Evolutionary conservation across 257 asterid genomes (phyloP), one percentile per base, ranked within the genome.

Genomic region (Rubia yunnanensis): DNA sequence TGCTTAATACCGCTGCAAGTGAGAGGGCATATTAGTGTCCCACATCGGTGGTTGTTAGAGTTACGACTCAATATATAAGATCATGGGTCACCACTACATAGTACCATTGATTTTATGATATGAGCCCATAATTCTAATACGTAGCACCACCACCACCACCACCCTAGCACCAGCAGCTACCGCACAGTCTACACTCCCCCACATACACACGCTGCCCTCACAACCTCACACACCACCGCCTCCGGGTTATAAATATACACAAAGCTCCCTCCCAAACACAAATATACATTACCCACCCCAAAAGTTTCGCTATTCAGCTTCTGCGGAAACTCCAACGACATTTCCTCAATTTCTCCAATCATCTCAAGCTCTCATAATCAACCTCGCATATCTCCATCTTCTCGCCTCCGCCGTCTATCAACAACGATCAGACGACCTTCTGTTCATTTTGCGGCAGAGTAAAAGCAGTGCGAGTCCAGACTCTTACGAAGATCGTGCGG

Each of bases 171-270:
- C 81, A 26, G 78, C 68, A 66, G 68, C 79, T 79, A 46, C 85
- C 74, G 30, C 73, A 27, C 77, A 76, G 63, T 57, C 67, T 79
- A 85, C 70, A 71, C 88, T 72, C 86, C 94, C 75, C 98, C 98
- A 88, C 70, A 67, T 56, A 52, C 92, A 80, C 15, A 70, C 82
- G 61, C 76, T 70, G 11, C 32, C 79, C 9, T 31, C 30, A 53
- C 7, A 57, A 84, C 10, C 81, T 88, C 91, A 66, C 88, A 85
- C 61, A 78, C 89, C 80, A 86, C 87, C 69, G 53, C 73, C 72
- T 78, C 65, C 58, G 70, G 49, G 36, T 77, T 72, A 64, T 81
- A 82, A 55, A 85, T 74, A 74, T 82, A 82, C 17, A 79, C 78
- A 4, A 55, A 50, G n/a, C 70, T 52, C 31, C 85, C 89, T 17